Base-by-base conservation (phyloP, 2,329 filamentous ascomycete genomes). In the Claviceps sp. region DNA sequence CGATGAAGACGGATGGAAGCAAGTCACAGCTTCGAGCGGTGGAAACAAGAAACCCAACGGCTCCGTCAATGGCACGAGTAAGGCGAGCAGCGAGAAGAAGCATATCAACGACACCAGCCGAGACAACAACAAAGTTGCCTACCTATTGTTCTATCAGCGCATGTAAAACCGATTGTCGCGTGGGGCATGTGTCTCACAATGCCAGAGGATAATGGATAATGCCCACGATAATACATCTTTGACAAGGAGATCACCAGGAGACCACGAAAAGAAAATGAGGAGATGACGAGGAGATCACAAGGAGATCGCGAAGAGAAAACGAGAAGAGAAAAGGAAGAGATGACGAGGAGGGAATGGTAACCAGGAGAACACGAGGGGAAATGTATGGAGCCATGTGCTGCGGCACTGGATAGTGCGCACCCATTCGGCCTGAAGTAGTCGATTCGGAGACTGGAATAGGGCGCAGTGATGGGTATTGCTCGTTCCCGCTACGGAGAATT, bases 101-200 rank as follows among this genome's bases (percentile, higher is more conserved):
- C 68, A 81, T 67, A 56, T 72, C 65, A 75, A 80, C 67, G 81
- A 82, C 60, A 79, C 71, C 58, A 78, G 87, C 63, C 89, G 88
- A 68, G 91, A 97, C 67, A 95, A 97, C 67, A 95, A 91, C 75
- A 95, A 95, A 75, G 91, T 96, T 54, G 93, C 93, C 4, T 98
- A 98, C 70, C 81, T 98, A 58, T 72, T 98, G 63, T 95, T 98
- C 71, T 98, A 98, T 68, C 85, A 96, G 72, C 82, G 81, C 61
- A 79, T 93, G 55, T 79, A 58, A 62, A 9, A 42, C 13, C 11
- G 8, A 50, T 16, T 50, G 30, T 34, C 14, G 20, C 30, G 13
- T 16, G 1, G 8, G 11, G 18, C 8, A 47, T 37, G 41, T 9
- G 30, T 37, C 26, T 8, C 30, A 36, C 26, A 14, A 20, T 16